Evolutionary conservation across 371 early-diverging fungal genomes (phyloP).

Genomic region (Apophysomyces variabilis): DNA sequence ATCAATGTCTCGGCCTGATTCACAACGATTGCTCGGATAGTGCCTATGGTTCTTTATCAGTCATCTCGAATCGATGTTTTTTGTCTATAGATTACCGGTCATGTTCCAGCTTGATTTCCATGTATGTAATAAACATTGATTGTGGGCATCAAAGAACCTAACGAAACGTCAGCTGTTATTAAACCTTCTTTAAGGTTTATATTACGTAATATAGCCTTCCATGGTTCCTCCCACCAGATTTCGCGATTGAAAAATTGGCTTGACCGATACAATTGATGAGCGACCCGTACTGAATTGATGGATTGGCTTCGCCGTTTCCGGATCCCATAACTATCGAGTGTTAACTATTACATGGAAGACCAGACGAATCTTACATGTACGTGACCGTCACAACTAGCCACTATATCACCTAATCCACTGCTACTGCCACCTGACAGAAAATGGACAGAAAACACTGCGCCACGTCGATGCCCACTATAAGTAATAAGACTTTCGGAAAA

Average conservation of each 20-base stretch:
- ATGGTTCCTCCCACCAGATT: constrained; percentile 60
- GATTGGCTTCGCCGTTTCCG: constrained; percentile 58
- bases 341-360: neutral
- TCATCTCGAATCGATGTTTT: neutral
- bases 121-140: constrained; percentile 40
- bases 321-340: constrained; percentile 59
- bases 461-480: constrained; percentile 64
- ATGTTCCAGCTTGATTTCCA: constrained; percentile 52
- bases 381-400: constrained; percentile 71
- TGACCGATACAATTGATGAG: constrained; percentile 54
- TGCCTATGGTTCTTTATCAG: constrained; percentile 17
- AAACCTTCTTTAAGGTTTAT: neutral
- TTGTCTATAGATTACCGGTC: constrained; percentile 24
- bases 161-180: neutral
- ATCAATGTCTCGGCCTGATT: constrained; percentile 63
- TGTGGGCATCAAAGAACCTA: constrained; percentile 53
- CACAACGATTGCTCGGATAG: constrained; percentile 45
- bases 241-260: constrained; percentile 60
- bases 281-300: constrained; percentile 59
- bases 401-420: constrained; percentile 52
- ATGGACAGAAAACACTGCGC: constrained; percentile 56
- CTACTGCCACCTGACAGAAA: constrained; percentile 58
- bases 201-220: constrained; percentile 50
- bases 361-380: constrained; percentile 55
- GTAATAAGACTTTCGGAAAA: constrained; percentile 63